A percentile compares a stretch with the other conserved stretches of the same genome.
Evolutionary conservation across 164 flowering plant species (phyloP).

Genomic region (Malania oleifera): DNA sequence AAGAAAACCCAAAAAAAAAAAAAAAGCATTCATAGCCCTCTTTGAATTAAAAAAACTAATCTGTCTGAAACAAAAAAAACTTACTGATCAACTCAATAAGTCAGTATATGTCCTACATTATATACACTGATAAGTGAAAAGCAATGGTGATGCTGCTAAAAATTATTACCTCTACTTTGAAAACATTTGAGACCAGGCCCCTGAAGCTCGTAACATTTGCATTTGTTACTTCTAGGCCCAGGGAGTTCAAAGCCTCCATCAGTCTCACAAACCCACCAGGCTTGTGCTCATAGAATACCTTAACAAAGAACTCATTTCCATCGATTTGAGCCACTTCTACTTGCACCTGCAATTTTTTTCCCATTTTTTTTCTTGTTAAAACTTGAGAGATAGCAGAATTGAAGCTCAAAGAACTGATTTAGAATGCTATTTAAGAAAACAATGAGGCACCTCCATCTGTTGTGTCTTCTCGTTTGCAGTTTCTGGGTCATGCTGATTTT

Average conservation of each 20-base stretch:
- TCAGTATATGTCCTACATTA: background rate
- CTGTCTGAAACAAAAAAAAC: no score
- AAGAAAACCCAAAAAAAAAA: no score
- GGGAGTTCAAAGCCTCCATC: conserved; percentile 71
- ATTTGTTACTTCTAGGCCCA: conserved; percentile 77
- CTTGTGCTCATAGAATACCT: conserved; percentile 73
- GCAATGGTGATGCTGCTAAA: background rate
- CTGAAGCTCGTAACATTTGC: conserved; percentile 65
- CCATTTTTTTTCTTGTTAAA: background rate
- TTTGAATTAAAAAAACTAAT: no score
- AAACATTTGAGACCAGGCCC: conserved; percentile 59
- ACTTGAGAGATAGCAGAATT: background rate
- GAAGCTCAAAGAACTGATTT: background rate
- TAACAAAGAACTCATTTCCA: conserved; percentile 67
- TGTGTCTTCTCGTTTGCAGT: conserved; percentile 40
- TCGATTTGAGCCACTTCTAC: conserved; percentile 73
- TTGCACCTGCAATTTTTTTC: conserved; percentile 42
- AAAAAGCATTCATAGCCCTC: no score
- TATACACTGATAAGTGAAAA: background rate
- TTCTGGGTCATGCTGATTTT: conserved; percentile 22
- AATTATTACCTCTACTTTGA: conserved; percentile 63
- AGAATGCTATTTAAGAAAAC: no score
- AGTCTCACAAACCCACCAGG: conserved; percentile 73
- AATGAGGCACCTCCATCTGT: conserved; percentile 99
- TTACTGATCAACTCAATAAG: background rate